These are phyloP conservation scores for Rhizopogon salebrosus DNA, from an alignment of 768 basidiomycete genomes.

Conservation along the genomic window DNA sequence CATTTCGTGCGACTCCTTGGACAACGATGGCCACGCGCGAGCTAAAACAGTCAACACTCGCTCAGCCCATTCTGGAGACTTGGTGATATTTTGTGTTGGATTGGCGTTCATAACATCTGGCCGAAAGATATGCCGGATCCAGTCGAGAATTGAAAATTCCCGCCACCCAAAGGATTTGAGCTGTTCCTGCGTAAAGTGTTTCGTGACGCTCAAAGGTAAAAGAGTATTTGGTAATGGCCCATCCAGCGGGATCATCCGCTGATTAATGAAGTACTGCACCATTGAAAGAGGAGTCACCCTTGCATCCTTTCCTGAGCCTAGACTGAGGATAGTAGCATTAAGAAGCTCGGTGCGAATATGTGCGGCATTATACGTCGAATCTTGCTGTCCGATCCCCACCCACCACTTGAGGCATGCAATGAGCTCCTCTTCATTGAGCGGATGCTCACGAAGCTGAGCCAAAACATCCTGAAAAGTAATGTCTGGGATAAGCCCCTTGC, in stretches of 20 bases:
- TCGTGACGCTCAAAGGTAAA: slow-evolving; percentile 64
- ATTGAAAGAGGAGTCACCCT: slow-evolving; percentile 64
- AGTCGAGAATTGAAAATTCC: slow-evolving; percentile 71
- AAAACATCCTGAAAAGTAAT: slow-evolving; percentile 84
- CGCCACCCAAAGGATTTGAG: slow-evolving; percentile 70
- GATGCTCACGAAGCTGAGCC: slow-evolving; percentile 62
- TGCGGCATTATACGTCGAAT: slow-evolving; percentile 30
- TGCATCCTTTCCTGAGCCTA: slow-evolving; percentile 36
- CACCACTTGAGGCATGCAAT: slow-evolving; percentile 89
- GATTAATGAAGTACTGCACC: slow-evolving; percentile 69
- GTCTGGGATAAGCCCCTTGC: slow-evolving; percentile 59
- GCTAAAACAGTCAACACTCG: slow-evolving; percentile 62
- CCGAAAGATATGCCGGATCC: slow-evolving; percentile 64
- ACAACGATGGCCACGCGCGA: slow-evolving; percentile 67
- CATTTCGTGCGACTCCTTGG: slow-evolving; percentile 37
- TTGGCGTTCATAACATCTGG: slow-evolving; percentile 35
- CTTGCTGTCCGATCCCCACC: slow-evolving; percentile 40
- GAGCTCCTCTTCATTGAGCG: slow-evolving; percentile 69
- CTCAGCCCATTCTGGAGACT: slow-evolving; percentile 75
- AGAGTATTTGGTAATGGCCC: slow-evolving; percentile 74
- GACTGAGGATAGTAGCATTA: slow-evolving; percentile 60
- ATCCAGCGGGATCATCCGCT: slow-evolving; percentile 63
- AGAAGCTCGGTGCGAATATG: slow-evolving; percentile 58
- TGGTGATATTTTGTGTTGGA: slow-evolving; percentile 54
- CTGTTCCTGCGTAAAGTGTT: slow-evolving; percentile 46